Conservation (phyloP, 768 basidiomycete species). For the Steccherinum ochraceum region DNA sequence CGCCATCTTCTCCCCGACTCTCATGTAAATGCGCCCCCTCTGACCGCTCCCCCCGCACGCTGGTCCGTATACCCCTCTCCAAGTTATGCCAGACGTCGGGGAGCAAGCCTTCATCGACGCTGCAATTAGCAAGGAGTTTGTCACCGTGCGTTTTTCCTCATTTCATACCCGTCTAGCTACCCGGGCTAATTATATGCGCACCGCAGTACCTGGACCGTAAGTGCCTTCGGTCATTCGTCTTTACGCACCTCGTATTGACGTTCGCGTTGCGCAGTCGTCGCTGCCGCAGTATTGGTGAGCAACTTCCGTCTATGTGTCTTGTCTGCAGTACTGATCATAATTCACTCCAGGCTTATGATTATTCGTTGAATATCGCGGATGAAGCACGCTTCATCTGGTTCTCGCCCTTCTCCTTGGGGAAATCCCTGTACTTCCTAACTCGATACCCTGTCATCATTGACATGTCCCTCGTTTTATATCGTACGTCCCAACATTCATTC, state of each 20-base stretch:
- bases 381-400: neutral
- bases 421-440: slow-evolving; percentile 1
- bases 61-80: neutral
- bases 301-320: neutral
- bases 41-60: too few relatives aligned
- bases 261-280: neutral
- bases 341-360: slow-evolving; percentile 2
- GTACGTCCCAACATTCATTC: neutral
- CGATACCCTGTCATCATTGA: slow-evolving; percentile 4
- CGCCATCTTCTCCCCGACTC: neutral
- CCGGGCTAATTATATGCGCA: neutral
- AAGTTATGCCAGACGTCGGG: neutral
- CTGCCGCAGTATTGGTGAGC: neutral
- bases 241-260: neutral
- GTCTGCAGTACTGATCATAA: neutral
- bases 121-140: neutral
- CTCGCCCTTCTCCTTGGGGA: neutral
- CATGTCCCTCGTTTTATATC: slow-evolving; percentile 1
- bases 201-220: neutral
- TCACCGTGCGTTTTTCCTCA: neutral
- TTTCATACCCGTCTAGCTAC: too few relatives aligned
- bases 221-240: neutral
- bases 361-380: neutral
- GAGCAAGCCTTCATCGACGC: neutral
- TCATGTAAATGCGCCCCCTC: neutral